phyloP scores from a whole-genome alignment of 306 rosid species.

The Urtica urens region DNA sequence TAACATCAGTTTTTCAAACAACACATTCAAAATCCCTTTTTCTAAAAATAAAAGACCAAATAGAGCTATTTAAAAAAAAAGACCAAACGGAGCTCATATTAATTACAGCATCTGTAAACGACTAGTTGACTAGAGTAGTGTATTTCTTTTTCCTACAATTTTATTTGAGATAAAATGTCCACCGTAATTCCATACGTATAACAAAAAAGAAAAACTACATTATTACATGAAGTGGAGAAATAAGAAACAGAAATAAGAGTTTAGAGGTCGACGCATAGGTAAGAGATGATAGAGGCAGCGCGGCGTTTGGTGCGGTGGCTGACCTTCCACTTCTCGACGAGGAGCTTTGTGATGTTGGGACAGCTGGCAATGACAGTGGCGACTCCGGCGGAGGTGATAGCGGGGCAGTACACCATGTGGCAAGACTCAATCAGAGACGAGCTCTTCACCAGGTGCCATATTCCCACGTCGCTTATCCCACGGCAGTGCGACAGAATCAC shows the following conservation, averaged over 20 bases:
- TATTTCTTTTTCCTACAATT: too few relatives aligned
- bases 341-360: conserved; percentile 65
- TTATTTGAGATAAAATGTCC: too few relatives aligned
- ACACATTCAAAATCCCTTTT: too few relatives aligned
- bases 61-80: too few relatives aligned
- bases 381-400: conserved; percentile 67
- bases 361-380: conserved; percentile 84
- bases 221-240: too few relatives aligned
- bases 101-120: too few relatives aligned
- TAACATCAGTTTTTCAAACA: too few relatives aligned
- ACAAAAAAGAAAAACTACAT: too few relatives aligned
- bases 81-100: too few relatives aligned
- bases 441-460: conserved; percentile 56
- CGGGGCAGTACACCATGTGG: conserved; percentile 87
- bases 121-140: too few relatives aligned
- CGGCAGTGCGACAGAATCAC: conserved; percentile 82
- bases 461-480: conserved; percentile 75
- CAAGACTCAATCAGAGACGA: conserved; percentile 70
- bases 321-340: conserved; percentile 96
- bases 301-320: conserved; percentile 78
- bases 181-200: too few relatives aligned
- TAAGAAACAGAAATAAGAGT: neutral
- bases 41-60: too few relatives aligned
- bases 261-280: conserved; percentile 72
- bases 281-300: conserved; percentile 68